A percentile compares a stretch with the other conserved stretches of the same genome.
phyloP scores from a whole-genome alignment of 2,329 filamentous ascomycete species.

The Capronia americana region DNA sequence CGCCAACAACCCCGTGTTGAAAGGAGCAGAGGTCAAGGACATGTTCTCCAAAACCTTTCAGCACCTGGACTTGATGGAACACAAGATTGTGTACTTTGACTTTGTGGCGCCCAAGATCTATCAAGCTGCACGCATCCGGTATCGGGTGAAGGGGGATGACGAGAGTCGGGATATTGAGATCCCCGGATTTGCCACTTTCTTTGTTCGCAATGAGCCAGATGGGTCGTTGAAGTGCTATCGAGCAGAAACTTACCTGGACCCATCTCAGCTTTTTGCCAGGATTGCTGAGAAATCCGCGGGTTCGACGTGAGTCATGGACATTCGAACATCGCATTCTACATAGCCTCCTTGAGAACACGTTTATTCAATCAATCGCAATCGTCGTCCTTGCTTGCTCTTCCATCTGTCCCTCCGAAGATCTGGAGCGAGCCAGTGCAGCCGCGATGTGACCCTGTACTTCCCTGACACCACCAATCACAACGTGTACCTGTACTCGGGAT shows the following conservation, averaged over 20 bases:
- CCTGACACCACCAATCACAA: background rate
- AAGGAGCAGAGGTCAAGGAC: slow-evolving; percentile 15
- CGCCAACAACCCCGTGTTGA: slow-evolving; percentile 26
- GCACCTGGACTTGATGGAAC: slow-evolving; percentile 30
- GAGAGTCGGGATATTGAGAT: slow-evolving; percentile 26
- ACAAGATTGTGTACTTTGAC: slow-evolving; percentile 34
- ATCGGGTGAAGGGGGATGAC: slow-evolving; percentile 27
- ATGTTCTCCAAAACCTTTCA: slow-evolving; percentile 22
- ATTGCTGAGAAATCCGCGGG: background rate
- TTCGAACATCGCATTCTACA: background rate
- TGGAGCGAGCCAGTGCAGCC: background rate
- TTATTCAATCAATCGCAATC: too few relatives aligned
- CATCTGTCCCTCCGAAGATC: background rate
- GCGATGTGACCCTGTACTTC: background rate
- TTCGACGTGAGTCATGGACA: background rate
- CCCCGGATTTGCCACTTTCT: slow-evolving; percentile 27
- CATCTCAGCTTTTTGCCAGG: slow-evolving; percentile 2
- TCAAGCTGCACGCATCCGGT: slow-evolving; percentile 32
- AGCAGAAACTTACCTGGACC: slow-evolving; percentile 25
- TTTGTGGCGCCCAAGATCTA: slow-evolving; percentile 30
- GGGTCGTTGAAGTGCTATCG: slow-evolving; percentile 22
- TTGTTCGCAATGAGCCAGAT: slow-evolving; percentile 21
- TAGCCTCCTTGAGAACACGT: background rate
- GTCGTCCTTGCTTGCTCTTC: too few relatives aligned
- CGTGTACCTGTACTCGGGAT: slow-evolving; percentile 18